Conservation (phyloP, 495 filamentous ascomycete genomes). For the Xylaria longipes region DNA sequence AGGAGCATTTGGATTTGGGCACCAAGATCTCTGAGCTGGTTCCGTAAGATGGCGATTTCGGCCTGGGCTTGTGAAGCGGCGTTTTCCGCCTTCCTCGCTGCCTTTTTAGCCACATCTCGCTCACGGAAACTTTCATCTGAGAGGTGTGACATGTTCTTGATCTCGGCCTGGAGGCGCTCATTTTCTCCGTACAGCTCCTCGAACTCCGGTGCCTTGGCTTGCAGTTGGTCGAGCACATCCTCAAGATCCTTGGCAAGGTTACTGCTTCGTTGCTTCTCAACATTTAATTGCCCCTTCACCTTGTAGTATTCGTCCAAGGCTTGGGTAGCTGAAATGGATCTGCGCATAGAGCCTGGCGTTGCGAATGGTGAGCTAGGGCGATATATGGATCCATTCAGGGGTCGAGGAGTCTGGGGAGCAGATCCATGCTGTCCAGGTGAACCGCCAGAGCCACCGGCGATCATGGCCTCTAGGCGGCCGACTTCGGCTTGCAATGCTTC, state of each 20-base stretch:
- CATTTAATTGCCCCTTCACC: conserved; percentile 58
- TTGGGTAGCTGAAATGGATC: conserved; percentile 55
- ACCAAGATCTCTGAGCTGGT: conserved; percentile 89
- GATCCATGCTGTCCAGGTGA: conserved; percentile 43
- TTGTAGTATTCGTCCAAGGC: conserved; percentile 61
- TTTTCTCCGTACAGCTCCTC: conserved; percentile 71
- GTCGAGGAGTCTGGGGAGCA: conserved; percentile 64
- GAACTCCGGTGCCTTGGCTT: conserved; percentile 72
- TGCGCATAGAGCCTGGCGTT: conserved; percentile 59
- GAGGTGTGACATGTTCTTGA: conserved; percentile 79
- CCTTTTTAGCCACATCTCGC: conserved; percentile 62
- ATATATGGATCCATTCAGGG: conserved; percentile 56
- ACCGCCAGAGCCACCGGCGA: conserved; percentile 43
- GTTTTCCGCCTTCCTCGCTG: conserved; percentile 73
- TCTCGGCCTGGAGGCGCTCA: conserved; percentile 70
- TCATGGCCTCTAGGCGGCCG: conserved; percentile 62
- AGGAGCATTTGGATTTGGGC: conserved; percentile 88
- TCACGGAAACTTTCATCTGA: conserved; percentile 66
- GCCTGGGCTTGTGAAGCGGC: conserved; percentile 71
- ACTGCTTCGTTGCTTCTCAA: conserved; percentile 72
- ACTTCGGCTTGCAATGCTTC: conserved; percentile 75
- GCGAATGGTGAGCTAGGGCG: conserved; percentile 58
- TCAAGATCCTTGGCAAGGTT: conserved; percentile 77
- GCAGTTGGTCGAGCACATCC: conserved; percentile 73
- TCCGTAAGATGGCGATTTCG: conserved; percentile 79